phyloP scores from a whole-genome alignment of 441 rosid species.

The Macaranga tanarius region DNA sequence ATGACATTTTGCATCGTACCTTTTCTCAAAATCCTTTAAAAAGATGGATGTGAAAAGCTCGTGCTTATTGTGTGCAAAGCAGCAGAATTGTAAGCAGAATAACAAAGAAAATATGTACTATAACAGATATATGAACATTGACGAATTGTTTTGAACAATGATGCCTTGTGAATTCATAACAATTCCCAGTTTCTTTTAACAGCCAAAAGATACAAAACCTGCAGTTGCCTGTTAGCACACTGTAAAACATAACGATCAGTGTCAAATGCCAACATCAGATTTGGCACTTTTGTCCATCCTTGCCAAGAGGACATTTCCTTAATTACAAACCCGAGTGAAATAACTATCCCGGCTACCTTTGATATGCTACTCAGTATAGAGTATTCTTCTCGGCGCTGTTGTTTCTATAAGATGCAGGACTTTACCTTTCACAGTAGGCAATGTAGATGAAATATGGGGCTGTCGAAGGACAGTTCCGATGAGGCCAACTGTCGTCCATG shows the following conservation, averaged over 20 bases:
- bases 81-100: background rate
- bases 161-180: background rate
- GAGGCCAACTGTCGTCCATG: background rate
- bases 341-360: constrained; percentile 4
- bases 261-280: constrained; percentile 1
- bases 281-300: background rate
- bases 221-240: background rate
- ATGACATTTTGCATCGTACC: background rate
- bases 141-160: background rate
- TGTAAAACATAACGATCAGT: background rate
- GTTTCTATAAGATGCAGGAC: background rate
- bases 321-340: background rate
- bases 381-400: background rate
- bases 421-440: background rate
- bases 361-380: background rate
- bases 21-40: background rate
- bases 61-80: background rate
- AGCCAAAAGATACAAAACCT: constrained; percentile 2
- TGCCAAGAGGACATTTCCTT: background rate
- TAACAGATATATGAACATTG: background rate
- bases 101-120: background rate
- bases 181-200: background rate
- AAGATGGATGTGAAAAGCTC: background rate
- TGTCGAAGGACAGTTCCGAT: background rate
- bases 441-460: background rate